Conservation (phyloP, 192 early-diverging fungal species). For the Backusella westeae region DNA sequence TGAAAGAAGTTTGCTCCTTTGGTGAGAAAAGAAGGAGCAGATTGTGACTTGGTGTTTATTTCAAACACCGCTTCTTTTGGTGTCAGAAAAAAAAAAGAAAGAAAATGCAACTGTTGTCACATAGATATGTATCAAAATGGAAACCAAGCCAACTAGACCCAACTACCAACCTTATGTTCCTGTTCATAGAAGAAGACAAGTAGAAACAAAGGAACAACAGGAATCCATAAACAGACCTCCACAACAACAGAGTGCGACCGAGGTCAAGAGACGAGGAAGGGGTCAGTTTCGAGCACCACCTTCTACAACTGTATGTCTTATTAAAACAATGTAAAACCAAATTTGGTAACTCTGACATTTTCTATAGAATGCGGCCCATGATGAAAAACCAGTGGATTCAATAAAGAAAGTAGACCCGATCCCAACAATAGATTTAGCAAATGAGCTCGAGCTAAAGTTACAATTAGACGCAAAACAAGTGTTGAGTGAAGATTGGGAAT, state of each 20-base stretch:
- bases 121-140: neutral
- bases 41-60: too few relatives aligned
- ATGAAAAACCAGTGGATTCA: neutral
- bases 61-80: too few relatives aligned
- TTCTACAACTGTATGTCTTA: neutral
- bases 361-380: too few relatives aligned
- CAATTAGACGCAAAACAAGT: neutral
- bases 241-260: neutral
- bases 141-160: neutral
- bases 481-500: neutral
- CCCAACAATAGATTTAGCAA: neutral
- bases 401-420: neutral
- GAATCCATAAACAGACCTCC: too few relatives aligned
- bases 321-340: neutral
- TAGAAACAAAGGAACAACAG: neutral
- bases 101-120: neutral
- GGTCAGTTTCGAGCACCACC: slow-evolving; percentile 16
- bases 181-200: neutral
- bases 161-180: slow-evolving; percentile 13
- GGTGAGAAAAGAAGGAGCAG: too few relatives aligned
- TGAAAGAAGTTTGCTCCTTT: too few relatives aligned
- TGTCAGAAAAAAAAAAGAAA: too few relatives aligned
- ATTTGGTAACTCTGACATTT: neutral
- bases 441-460: neutral
- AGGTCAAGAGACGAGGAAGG: slow-evolving; percentile 10